Base-by-base conservation (phyloP, 345 rosid genomes). In the Brassica rapa region DNA sequence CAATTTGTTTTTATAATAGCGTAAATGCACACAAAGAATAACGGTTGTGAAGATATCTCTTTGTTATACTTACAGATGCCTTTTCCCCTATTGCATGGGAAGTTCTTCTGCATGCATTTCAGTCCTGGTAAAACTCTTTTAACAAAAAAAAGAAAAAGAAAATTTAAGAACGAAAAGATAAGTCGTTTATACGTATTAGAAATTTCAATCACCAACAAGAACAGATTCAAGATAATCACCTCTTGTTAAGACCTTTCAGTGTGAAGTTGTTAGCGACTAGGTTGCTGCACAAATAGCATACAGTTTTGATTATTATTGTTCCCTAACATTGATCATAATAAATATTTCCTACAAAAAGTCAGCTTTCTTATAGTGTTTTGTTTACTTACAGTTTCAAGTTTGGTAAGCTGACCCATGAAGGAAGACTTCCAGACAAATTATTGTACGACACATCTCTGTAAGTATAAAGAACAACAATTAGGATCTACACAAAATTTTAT, bases 381-480 rank as follows among this genome's bases (percentile, higher is more conserved):
- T 15, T 60, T 71, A 74, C 92, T 69, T 82, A 91, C 97, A 93
- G 60, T 67, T 82, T 80, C 71, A 89, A 77, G 59, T 82, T 76
- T 55, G 14, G 69, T 60, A 70, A 69, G 66, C 24, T 82, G 82
- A 89, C 71, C 97, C 97, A 91, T 11, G 93, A 80, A 73, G 98
- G 98, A 77, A 91, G 73, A 78, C 57, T 86, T 41, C 95, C 95
- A 1, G 71, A 61, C 84, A 91, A 83, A 79, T 83, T 81, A 81
- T 93, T 93, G 82, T 89, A 91, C 0, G 97, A 88, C 57, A 89
- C 84, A 84, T 93, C 98, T 87, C 98, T 91, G 85, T 25, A 66
- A 86, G 62, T 5, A 68, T 41, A 63, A 33, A 5, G 5, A 11
- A 62, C 15, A 63, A n/a, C 2, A 51, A 3, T 61, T 49, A 73